Evolutionary conservation across 352 stramenopile species (phyloP).

Genomic region (Globisporangium cederbergense): DNA sequence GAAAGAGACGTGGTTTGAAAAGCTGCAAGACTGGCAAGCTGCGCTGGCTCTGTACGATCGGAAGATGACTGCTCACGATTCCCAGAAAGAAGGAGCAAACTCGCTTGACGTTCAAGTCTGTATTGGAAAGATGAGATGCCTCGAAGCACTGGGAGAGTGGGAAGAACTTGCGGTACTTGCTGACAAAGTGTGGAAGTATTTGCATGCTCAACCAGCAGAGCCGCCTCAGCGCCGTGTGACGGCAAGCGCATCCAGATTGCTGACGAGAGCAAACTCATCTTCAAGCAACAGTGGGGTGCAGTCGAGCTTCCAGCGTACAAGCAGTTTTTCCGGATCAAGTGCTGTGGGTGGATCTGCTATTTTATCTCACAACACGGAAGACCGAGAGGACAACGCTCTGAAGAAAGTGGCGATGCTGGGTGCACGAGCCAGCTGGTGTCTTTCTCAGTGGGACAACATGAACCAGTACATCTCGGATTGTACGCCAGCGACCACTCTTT

Average conservation of each 20-base stretch:
- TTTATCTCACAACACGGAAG: constrained; percentile 24
- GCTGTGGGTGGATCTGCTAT: constrained; percentile 6
- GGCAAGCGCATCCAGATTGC: constrained; percentile 6
- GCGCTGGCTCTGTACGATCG: constrained; percentile 93
- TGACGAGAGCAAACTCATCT: constrained; percentile 11
- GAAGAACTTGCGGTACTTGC: constrained; percentile 90
- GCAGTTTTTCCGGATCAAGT: constrained; percentile 35
- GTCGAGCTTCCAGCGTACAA: constrained; percentile 21
- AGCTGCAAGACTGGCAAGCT: constrained; percentile 96
- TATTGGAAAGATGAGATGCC: constrained; percentile 96
- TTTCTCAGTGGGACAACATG: constrained; percentile 83
- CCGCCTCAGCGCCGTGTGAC: constrained; percentile 6
- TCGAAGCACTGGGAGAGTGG: constrained; percentile 96
- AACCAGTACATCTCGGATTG: constrained; percentile 70
- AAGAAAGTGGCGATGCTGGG: constrained; percentile 77
- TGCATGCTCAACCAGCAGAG: constrained; percentile 26
- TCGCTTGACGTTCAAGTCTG: constrained; percentile 89
- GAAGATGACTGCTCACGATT: constrained; percentile 49
- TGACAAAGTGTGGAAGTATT: constrained; percentile 43
- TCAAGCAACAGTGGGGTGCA: constrained; percentile 13
- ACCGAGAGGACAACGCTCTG: constrained; percentile 42
- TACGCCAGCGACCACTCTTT: constrained; percentile 11
- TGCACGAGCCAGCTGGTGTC: constrained; percentile 80
- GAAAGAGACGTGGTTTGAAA: constrained; percentile 97
- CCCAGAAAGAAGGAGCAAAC: not conserved